Conservation (phyloP, 106 monocot species). For the Ottelia alismoides region DNA sequence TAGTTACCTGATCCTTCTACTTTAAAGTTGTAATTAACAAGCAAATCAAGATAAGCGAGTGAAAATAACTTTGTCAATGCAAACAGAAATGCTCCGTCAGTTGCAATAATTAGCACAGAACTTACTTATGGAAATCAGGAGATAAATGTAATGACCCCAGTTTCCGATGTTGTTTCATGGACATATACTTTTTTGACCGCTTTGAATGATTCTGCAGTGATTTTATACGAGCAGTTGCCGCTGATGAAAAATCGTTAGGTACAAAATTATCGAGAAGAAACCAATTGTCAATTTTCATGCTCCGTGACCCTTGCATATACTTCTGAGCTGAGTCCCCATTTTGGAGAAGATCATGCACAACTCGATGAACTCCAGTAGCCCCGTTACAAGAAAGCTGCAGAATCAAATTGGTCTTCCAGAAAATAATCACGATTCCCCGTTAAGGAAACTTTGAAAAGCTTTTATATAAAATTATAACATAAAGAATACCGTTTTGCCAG, state of each 20-base stretch:
- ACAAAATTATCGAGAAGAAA: slow-evolving; percentile 77
- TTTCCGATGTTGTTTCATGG: slow-evolving; percentile 58
- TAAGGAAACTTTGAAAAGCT: not conserved
- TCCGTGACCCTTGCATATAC: slow-evolving; percentile 32
- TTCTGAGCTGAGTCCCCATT: slow-evolving; percentile 58
- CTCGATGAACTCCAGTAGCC: slow-evolving; percentile 24
- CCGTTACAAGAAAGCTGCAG: slow-evolving; percentile 31
- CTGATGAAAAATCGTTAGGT: slow-evolving; percentile 17
- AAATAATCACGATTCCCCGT: not conserved
- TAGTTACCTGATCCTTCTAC: too few relatives aligned
- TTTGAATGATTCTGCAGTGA: slow-evolving; percentile 60
- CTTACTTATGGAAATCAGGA: slow-evolving; percentile 46
- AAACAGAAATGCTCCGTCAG: too few relatives aligned
- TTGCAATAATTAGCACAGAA: slow-evolving; percentile 2
- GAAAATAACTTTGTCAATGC: too few relatives aligned
- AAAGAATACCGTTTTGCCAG: slow-evolving; percentile 19
- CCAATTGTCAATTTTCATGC: slow-evolving; percentile 47
- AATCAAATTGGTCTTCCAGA: not conserved
- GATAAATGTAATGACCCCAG: slow-evolving; percentile 67
- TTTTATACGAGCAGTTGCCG: slow-evolving; percentile 38
- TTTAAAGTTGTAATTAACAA: too few relatives aligned
- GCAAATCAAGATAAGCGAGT: too few relatives aligned
- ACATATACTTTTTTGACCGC: slow-evolving; percentile 71
- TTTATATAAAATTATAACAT: not conserved
- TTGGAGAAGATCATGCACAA: slow-evolving; percentile 63